Evolutionary conservation across 345 rosid genomes (phyloP).

Genomic region (Gossypium turneri): DNA sequence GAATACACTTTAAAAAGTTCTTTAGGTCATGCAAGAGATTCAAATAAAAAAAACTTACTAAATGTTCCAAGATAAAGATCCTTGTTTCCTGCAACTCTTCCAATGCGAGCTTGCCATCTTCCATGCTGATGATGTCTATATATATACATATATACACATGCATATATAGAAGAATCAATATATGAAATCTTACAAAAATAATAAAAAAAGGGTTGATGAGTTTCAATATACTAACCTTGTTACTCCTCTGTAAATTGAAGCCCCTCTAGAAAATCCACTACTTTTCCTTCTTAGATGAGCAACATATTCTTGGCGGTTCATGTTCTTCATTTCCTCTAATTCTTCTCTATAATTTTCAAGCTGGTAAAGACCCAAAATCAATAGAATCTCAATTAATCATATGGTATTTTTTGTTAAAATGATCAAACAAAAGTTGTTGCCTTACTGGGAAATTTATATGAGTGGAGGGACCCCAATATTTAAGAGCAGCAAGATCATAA

Average conservation of each 20-base stretch:
- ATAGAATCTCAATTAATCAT: too few species aligned
- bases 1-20: too few species aligned
- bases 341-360: conserved; percentile 57
- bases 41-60: conserved; percentile 37
- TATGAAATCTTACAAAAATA: neutral
- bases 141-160: neutral
- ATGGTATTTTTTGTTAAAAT: neutral
- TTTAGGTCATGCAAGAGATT: too few species aligned
- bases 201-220: neutral
- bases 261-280: conserved; percentile 84
- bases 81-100: conserved; percentile 85
- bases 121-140: conserved; percentile 82
- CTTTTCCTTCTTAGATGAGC: conserved; percentile 80
- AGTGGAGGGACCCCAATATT: conserved; percentile 79
- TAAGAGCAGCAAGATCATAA: conserved; percentile 80
- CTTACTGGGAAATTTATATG: conserved; percentile 69
- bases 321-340: conserved; percentile 70
- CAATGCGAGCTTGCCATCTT: conserved; percentile 87
- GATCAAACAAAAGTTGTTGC: neutral
- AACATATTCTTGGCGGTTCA: conserved; percentile 79
- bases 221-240: conserved; percentile 49
- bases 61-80: conserved; percentile 88
- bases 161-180: neutral
- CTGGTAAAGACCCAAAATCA: conserved; percentile 24
- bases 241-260: conserved; percentile 83